phyloP scores from a whole-genome alignment of 1,284 basidiomycete genomes.

The Moesziomyces sp. region DNA sequence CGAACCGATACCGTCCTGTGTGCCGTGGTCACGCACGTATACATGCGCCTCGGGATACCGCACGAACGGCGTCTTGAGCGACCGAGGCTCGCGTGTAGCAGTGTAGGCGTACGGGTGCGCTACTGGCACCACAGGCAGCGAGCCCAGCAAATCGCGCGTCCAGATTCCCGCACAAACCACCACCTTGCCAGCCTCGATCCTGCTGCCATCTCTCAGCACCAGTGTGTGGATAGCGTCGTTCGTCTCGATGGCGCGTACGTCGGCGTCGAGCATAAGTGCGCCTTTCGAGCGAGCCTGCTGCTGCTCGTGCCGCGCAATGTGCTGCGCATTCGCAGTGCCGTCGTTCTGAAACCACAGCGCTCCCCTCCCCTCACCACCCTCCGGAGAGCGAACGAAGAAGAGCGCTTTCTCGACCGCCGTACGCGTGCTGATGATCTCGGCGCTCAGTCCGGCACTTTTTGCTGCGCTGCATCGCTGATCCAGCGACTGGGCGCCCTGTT shows the following conservation, averaged over 20 bases:
- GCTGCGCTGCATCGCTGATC: neutral
- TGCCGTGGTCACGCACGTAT: conserved; percentile 16
- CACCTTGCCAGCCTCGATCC: conserved; percentile 2
- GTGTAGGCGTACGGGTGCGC: conserved; percentile 19
- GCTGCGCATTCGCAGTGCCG: conserved; percentile 10
- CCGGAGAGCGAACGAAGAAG: conserved; percentile 2
- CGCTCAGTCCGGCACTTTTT: neutral
- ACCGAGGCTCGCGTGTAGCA: neutral
- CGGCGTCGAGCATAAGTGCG: conserved; percentile 4
- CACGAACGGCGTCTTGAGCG: conserved; percentile 7
- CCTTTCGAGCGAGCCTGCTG: neutral
- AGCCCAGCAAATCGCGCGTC: conserved; percentile 2
- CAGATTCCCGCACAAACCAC: conserved; percentile 17
- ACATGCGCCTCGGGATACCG: conserved; percentile 14
- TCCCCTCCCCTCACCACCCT: neutral
- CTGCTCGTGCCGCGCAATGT: conserved; percentile 15
- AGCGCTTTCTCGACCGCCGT: conserved; percentile 3
- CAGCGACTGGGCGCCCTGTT: neutral
- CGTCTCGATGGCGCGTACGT: neutral
- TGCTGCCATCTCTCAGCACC: neutral
- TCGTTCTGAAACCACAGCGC: conserved; percentile 14
- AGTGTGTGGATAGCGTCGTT: neutral
- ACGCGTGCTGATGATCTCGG: neutral
- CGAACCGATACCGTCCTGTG: conserved; percentile 10
- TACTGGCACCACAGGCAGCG: conserved; percentile 8